Evolutionary conservation across 2,329 filamentous ascomycete species (phyloP), one percentile per base, ranked within the genome.

Genomic region (Fusarium sp.): DNA sequence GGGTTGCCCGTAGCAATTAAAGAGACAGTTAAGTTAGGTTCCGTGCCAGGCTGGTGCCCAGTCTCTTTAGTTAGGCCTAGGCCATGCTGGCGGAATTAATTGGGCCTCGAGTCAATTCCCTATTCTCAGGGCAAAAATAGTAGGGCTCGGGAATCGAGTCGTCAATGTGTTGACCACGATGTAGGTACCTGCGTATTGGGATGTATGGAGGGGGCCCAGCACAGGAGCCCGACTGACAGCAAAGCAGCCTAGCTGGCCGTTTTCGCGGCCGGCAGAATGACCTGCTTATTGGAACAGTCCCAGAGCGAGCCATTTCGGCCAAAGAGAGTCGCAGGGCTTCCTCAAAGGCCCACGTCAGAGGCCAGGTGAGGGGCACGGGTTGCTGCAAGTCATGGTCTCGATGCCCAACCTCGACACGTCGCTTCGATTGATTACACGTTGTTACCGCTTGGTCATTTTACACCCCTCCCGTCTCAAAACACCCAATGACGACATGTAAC

Each of bases 1-100:
- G 72, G 72, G 72, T 75, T 70, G 72, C 22, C 22, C 22, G 22
- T 22, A 71, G 72, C 65, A 70, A 65, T 70, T 69, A 74, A 75
- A 75, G 64, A 72, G 60, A 65, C 64, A 60, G 33, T 37, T 59
- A 25, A 27, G 15, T 35, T 33, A 27, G 25, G 25, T 27, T 27
- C 25, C 25, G 11, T 17, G 14, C 33, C 33, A 35, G 33, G 25
- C 25, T 27, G 25, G 25, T 35, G 33, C 33, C 33, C 33, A 35
- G 33, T 35, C 33, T 35, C 33, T 12, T 35, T 35, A 35, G 33
- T 35, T 35, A 35, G 33, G 33, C 33, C 33, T 35, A 35, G 33
- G 33, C 33, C 33, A 35, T 35, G 33, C 33, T 35, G 33, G 33
- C 33, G 33, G 33, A 35, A 35, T 14, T 35, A 35, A 66, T 73